Conservation (phyloP, 169 alveolate genomes). For the Plasmodium coatneyi region DNA sequence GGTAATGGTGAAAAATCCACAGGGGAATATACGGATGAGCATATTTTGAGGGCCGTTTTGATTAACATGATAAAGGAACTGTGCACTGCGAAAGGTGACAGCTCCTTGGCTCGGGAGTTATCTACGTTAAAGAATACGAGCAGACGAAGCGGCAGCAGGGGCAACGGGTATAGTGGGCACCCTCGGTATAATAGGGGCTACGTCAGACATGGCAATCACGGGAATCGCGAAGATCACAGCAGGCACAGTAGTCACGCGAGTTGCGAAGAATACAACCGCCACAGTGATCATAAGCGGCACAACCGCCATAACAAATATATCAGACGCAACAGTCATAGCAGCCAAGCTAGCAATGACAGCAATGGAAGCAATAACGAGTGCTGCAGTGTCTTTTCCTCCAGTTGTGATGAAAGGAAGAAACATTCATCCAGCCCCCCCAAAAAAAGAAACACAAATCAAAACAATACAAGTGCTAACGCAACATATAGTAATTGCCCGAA, state of each 20-base stretch:
- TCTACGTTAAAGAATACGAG: background rate
- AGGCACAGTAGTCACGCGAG: background rate
- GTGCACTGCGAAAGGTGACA: background rate
- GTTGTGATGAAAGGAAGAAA: background rate
- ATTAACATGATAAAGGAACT: constrained; percentile 34
- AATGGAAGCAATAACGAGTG: constrained; percentile 4
- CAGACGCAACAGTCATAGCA: background rate
- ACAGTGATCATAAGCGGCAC: background rate
- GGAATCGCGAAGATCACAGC: background rate
- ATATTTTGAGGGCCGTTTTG: constrained; percentile 32
- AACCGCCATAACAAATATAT: background rate
- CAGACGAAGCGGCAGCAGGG: background rate
- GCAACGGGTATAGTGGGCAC: background rate
- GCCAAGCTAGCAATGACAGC: background rate
- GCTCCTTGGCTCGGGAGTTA: background rate
- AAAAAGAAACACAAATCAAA: background rate
- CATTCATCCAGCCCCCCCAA: background rate
- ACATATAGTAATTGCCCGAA: background rate
- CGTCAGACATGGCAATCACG: background rate
- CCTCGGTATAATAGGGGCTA: background rate
- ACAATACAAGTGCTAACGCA: background rate
- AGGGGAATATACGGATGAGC: constrained; percentile 6
- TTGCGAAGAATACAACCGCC: background rate
- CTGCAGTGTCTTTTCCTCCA: background rate
- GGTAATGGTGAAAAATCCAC: background rate